Conservation (phyloP, 2,329 filamentous ascomycete genomes). For the Xylariaceae sp. region DNA sequence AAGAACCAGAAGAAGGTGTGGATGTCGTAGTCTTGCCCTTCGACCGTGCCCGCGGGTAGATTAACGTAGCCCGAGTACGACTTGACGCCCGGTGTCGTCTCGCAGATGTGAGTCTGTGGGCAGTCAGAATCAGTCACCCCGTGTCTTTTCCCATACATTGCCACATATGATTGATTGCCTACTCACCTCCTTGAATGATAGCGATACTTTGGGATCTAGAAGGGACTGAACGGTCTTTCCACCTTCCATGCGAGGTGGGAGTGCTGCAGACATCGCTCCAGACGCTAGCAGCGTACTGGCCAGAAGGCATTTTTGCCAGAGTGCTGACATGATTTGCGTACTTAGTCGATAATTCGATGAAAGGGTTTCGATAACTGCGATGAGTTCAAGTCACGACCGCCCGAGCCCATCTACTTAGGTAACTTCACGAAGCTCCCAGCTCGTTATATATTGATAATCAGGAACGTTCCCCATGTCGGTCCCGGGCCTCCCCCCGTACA, state of each 20-base stretch:
- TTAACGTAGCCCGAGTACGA: constrained; percentile 53
- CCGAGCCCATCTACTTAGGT: no score
- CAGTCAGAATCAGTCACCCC: no score
- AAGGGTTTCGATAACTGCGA: no score
- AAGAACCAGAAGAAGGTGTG: constrained; percentile 29
- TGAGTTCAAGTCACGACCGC: no score
- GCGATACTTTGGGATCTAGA: constrained; percentile 2
- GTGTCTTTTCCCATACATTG: no score
- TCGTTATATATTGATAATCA: no score
- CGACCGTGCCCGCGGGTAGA: constrained; percentile 32
- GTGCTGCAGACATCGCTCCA: background rate
- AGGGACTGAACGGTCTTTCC: constrained; percentile 1
- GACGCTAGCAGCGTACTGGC: background rate
- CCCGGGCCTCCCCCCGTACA: no score
- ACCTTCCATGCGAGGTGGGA: background rate
- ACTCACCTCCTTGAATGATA: constrained; percentile 1
- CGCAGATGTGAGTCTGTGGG: constrained; percentile 33
- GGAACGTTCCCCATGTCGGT: no score
- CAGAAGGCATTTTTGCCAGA: background rate
- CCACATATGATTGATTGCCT: no score
- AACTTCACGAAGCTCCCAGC: no score
- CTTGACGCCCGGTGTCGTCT: constrained; percentile 50
- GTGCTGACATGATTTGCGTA: background rate
- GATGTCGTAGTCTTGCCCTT: constrained; percentile 2
- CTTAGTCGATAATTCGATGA: background rate